Base-by-base conservation (phyloP, 129 eudicot species). In the Calendula officinalis region DNA sequence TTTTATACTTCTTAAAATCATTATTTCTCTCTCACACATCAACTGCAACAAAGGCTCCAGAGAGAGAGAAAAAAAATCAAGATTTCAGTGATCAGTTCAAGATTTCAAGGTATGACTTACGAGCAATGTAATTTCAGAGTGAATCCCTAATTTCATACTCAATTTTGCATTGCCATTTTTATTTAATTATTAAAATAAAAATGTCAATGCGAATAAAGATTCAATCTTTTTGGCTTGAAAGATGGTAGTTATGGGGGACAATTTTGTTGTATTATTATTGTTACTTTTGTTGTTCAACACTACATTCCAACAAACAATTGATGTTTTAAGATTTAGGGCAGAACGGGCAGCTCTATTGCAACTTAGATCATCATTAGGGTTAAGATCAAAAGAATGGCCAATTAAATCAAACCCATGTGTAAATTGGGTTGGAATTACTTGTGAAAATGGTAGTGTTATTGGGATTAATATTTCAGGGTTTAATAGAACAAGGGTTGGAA, bases 381-480 rank as follows among this genome's bases (percentile, higher is more conserved):
- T 92, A 52, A 78, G 99, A 71, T 67, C 84, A 40, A 75, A 66
- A 52, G 78, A 92, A 15, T 92, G 99, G 99, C 96, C 95, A 6
- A 63, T 85, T n/a, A 92, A 85, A 68, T 40, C 66, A 3, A 81
- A 79, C 74, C 99, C 95, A 17, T 92, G 99, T 74, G 42, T 53
- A n/a, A 60, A 53, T 69, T 92, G 99, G 95, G 79, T 40, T 3
- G 98, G 98, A 40, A 62, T 91, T 44, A 73, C 71, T 4, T 88
- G 96, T 66, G 38, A 16, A 38, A 87, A 91, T 64, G 96, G 96
- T 27, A 74, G 83, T 33, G 96, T 92, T 49, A 52, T 72, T 60
- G 95, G 89, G 73, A 79, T 92, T 5, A 92, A 92, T 41, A 81
- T 92, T 13, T 92, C 99, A 22, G 95, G 95, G 78, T 92, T 92